Percentiles rank a stretch among this genome's conserved stretches.
phyloP scores from a whole-genome alignment of 1,284 basidiomycete genomes.

The Abortiporus biennis region DNA sequence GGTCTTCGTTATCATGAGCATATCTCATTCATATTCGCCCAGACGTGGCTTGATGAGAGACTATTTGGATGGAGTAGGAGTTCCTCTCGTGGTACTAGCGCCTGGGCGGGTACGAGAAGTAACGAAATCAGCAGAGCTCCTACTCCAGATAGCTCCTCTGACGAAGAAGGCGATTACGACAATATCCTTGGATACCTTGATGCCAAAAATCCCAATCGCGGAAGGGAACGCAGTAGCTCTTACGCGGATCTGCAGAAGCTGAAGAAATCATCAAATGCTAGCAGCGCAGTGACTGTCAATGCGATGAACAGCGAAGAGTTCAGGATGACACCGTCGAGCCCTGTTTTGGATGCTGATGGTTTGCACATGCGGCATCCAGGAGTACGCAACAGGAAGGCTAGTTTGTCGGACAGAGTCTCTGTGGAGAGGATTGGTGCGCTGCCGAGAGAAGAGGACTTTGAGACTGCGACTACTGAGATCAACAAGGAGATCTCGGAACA shows the following conservation, averaged over 20 bases:
- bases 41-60: conserved; percentile 90
- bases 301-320: conserved; percentile 10
- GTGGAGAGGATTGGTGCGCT: conserved; percentile 58
- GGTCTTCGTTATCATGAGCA: too few species aligned
- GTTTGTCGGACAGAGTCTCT: conserved; percentile 55
- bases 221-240: conserved; percentile 65
- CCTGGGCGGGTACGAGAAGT: conserved; percentile 57
- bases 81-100: conserved; percentile 64
- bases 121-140: conserved; percentile 58
- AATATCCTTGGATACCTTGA: conserved; percentile 63
- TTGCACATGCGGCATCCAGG: conserved; percentile 39
- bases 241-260: conserved; percentile 76
- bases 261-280: conserved; percentile 28
- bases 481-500: conserved; percentile 53
- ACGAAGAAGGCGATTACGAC: conserved; percentile 78
- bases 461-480: conserved; percentile 53
- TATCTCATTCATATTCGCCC: too few species aligned
- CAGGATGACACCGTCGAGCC: conserved; percentile 1
- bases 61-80: conserved; percentile 89
- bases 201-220: conserved; percentile 38
- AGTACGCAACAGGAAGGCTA: conserved; percentile 50
- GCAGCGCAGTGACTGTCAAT: conserved; percentile 4
- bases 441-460: conserved; percentile 43
- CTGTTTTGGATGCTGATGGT: conserved; percentile 27
- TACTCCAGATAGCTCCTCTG: conserved; percentile 68